phyloP scores from a whole-genome alignment of 2,329 filamentous ascomycete genomes.

The Dothidotthia symphoricarpi region DNA sequence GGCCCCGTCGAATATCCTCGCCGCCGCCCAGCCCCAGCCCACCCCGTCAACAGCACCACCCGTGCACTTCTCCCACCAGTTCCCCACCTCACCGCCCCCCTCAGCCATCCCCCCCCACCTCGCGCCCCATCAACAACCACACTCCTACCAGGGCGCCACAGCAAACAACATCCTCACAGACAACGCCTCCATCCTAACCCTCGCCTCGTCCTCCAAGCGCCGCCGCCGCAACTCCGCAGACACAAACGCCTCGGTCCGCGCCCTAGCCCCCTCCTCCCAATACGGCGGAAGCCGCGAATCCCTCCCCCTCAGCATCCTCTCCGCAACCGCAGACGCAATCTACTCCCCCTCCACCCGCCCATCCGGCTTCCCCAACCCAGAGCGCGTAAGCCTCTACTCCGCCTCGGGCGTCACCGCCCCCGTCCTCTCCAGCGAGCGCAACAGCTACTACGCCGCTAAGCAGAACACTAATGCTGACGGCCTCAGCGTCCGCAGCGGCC shows the following conservation, averaged over 20 bases:
- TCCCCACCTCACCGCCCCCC: constrained; percentile 55
- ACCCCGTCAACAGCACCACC: constrained; percentile 39
- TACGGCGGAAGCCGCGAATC: constrained; percentile 81
- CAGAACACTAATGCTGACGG: constrained; percentile 61
- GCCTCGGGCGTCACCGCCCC: constrained; percentile 62
- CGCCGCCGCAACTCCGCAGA: constrained; percentile 76
- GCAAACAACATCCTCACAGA: constrained; percentile 81
- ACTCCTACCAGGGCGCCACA: constrained; percentile 74
- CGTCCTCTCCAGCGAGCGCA: constrained; percentile 70
- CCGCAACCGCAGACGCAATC: constrained; percentile 59
- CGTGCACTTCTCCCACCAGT: constrained; percentile 59
- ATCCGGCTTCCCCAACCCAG: constrained; percentile 55
- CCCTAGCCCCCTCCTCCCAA: constrained; percentile 76
- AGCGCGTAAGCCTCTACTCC: constrained; percentile 81
- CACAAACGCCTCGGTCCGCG: constrained; percentile 81
- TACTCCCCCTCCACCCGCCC: constrained; percentile 52
- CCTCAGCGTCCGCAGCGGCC: constrained; percentile 74
- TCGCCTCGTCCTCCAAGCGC: constrained; percentile 79
- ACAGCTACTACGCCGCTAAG: constrained; percentile 70
- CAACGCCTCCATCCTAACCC: constrained; percentile 80
- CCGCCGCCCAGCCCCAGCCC: constrained; percentile 44
- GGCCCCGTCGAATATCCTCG: constrained; percentile 48
- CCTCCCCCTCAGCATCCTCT: constrained; percentile 74
- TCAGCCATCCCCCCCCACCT: constrained; percentile 73
- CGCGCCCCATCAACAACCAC: constrained; percentile 58